A percentile compares a stretch with the other conserved stretches of the same genome.
phyloP scores from a whole-genome alignment of 768 basidiomycete genomes.

The Lyophyllum atratum region DNA sequence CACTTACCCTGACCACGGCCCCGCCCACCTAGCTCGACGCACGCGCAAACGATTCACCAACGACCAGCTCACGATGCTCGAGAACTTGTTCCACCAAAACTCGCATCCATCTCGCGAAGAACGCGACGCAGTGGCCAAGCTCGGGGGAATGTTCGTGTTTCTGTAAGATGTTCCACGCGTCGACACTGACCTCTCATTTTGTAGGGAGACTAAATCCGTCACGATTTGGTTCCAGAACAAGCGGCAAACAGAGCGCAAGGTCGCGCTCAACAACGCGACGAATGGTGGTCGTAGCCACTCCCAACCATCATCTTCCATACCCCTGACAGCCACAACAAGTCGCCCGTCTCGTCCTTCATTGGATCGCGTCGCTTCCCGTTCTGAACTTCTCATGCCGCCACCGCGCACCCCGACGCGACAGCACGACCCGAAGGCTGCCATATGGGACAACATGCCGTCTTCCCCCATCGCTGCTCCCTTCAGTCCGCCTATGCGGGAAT shows the following conservation, averaged over 20 bases:
- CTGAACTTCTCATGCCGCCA: constrained; percentile 44
- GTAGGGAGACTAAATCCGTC: constrained; percentile 67
- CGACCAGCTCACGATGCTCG: constrained; percentile 69
- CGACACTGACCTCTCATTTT: constrained; percentile 6
- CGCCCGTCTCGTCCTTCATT: constrained; percentile 46
- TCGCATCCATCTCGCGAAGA: constrained; percentile 78
- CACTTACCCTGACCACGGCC: too few species aligned
- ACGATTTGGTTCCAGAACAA: constrained; percentile 89
- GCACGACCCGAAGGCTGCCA: constrained; percentile 35
- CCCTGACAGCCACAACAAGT: constrained; percentile 26
- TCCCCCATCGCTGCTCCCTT: constrained; percentile 58
- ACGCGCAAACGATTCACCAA: constrained; percentile 74
- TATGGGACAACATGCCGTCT: constrained; percentile 63
- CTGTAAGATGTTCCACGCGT: constrained; percentile 2
- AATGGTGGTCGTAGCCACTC: constrained; percentile 23
- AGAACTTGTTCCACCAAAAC: constrained; percentile 70
- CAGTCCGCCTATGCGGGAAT: constrained; percentile 51
- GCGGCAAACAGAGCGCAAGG: constrained; percentile 67
- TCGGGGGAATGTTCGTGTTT: constrained; percentile 62
- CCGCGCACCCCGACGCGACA: constrained; percentile 43
- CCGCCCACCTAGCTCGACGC: constrained; percentile 44
- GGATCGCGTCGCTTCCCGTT: constrained; percentile 60
- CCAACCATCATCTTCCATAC: constrained; percentile 22
- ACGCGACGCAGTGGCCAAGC: constrained; percentile 61
- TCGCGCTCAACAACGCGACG: constrained; percentile 42